Conservation (phyloP, 495 filamentous ascomycete genomes). For the Immersiella caudata region DNA sequence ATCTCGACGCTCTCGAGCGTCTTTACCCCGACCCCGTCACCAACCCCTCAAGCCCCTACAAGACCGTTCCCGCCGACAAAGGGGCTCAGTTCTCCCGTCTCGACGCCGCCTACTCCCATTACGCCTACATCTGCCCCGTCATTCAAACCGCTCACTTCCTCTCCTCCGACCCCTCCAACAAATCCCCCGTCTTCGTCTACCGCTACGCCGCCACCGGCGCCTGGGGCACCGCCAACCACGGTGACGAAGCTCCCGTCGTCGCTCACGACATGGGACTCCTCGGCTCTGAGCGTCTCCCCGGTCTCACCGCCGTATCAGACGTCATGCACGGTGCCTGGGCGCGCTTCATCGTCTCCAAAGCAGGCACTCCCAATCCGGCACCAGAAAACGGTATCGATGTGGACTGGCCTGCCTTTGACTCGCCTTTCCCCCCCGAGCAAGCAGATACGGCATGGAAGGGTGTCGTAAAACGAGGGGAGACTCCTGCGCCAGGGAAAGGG, state of each 20-base stretch:
- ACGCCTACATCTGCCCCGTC: conserved; percentile 68
- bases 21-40: conserved; percentile 61
- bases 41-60: conserved; percentile 32
- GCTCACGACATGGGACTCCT: conserved; percentile 52
- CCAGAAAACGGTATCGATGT: conserved; percentile 17
- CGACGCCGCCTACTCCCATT: conserved; percentile 66
- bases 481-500: conserved; percentile 34
- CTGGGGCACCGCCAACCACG: conserved; percentile 60
- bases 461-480: conserved; percentile 4
- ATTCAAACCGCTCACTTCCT: conserved; percentile 61
- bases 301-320: conserved; percentile 53
- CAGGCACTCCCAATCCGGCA: conserved; percentile 53
- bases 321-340: conserved; percentile 60
- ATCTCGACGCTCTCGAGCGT: conserved; percentile 52
- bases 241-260: conserved; percentile 60
- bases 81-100: conserved; percentile 62
- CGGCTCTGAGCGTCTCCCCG: conserved; percentile 35
- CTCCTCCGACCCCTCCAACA: conserved; percentile 24
- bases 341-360: conserved; percentile 52
- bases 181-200: conserved; percentile 56
- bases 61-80: conserved; percentile 38
- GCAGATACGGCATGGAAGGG: conserved; percentile 33
- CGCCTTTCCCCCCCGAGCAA: conserved; percentile 25
- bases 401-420: conserved; percentile 37
- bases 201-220: conserved; percentile 58